Evolutionary conservation across 192 early-diverging fungal genomes (phyloP).

Genomic region (Glomus cerebriforme): DNA sequence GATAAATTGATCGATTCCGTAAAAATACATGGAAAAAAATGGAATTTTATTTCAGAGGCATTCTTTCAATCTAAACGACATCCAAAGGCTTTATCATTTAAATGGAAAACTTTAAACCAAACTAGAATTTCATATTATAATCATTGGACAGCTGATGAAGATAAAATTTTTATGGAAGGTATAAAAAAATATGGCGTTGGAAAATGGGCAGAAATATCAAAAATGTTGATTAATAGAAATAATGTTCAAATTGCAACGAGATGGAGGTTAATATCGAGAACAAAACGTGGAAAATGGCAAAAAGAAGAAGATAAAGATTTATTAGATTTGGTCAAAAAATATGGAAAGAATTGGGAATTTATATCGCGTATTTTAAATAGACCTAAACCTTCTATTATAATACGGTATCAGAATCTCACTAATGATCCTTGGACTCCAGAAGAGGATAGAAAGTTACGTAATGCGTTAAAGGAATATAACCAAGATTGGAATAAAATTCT

Average conservation of each 20-base stretch:
- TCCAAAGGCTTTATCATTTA: neutral
- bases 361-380: neutral
- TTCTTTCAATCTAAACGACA: neutral
- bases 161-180: neutral
- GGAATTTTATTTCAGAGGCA: neutral
- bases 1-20: too few species aligned
- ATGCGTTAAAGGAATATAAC: neutral
- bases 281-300: neutral
- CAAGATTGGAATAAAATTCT: neutral
- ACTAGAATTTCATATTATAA: neutral
- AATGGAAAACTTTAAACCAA: neutral
- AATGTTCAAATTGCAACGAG: neutral
- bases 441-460: neutral
- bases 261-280: neutral
- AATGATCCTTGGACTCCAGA: neutral
- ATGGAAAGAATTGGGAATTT: neutral
- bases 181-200: neutral
- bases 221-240: neutral
- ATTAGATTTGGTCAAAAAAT: neutral
- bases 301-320: neutral
- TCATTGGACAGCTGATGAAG: slow-evolving; percentile 1
- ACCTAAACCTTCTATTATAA: neutral
- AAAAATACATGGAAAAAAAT: neutral
- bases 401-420: neutral
- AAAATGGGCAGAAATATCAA: slow-evolving; percentile 1